Conservation (phyloP, 805 yeast species). For the Barnettozyma wickerhamii region DNA sequence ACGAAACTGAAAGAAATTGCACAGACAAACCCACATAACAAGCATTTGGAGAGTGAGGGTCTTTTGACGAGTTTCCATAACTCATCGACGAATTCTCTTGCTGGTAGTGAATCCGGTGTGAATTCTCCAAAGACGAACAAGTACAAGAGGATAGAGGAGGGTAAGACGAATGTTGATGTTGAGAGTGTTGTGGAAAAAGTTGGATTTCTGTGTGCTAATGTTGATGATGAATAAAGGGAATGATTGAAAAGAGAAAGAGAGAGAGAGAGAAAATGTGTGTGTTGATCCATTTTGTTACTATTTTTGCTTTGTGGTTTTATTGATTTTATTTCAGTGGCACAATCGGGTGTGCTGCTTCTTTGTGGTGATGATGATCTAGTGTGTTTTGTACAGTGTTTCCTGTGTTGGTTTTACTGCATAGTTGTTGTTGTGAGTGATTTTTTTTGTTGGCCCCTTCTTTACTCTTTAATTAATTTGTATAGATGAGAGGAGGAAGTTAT, state of each 20-base stretch:
- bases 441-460: too few species aligned
- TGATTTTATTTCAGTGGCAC: too few species aligned
- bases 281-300: background rate
- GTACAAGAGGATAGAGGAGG: background rate
- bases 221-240: background rate
- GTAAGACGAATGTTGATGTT: background rate
- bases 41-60: constrained; percentile 19
- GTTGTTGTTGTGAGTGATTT: too few species aligned
- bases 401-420: too few species aligned
- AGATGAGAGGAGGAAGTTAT: too few species aligned
- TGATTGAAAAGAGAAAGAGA: background rate
- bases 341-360: too few species aligned
- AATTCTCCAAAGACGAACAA: background rate
- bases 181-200: background rate
- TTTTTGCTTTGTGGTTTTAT: background rate
- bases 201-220: background rate
- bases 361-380: too few species aligned
- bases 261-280: too few species aligned
- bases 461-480: too few species aligned
- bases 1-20: constrained; percentile 56
- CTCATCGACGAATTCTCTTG: constrained; percentile 7
- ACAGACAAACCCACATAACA: constrained; percentile 17
- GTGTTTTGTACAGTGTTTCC: too few species aligned
- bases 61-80: constrained; percentile 8
- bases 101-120: background rate